Evolutionary conservation across 1,139 yeast species (phyloP).

Genomic region (Nadsonia commutata): DNA sequence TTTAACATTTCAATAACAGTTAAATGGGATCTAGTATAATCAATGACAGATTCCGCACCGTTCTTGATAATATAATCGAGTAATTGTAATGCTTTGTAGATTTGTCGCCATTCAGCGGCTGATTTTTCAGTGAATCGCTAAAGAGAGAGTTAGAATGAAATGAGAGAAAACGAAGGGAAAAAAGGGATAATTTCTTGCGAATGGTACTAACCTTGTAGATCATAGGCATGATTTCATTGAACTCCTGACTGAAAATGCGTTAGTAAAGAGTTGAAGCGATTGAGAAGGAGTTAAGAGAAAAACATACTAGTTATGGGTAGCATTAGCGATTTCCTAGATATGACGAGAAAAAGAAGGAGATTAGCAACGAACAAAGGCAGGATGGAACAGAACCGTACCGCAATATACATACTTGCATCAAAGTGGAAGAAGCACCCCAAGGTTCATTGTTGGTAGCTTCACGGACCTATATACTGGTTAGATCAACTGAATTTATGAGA

Average conservation of each 20-base stretch:
- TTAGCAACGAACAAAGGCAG: neutral
- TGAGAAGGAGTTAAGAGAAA: conserved; percentile 1
- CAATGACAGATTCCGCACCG: conserved; percentile 90
- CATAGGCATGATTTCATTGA: conserved; percentile 34
- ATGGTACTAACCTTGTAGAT: conserved; percentile 23
- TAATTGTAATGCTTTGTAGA: conserved; percentile 82
- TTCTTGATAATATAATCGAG: conserved; percentile 82
- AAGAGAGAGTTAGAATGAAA: neutral
- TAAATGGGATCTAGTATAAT: conserved; percentile 78
- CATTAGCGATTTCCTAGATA: conserved; percentile 67
- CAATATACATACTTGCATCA: conserved; percentile 40
- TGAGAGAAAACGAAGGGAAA: neutral
- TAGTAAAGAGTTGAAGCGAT: conserved; percentile 1
- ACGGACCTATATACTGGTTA: conserved; percentile 27
- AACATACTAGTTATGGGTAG: conserved; percentile 61
- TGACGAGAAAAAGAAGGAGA: neutral
- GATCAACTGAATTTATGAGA: neutral
- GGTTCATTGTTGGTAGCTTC: conserved; percentile 98
- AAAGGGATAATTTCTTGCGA: neutral
- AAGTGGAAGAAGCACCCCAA: conserved; percentile 93
- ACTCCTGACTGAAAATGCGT: conserved; percentile 20
- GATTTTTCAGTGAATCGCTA: conserved; percentile 80
- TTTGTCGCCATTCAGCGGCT: conserved; percentile 97
- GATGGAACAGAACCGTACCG: neutral
- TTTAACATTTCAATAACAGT: conserved; percentile 78